phyloP scores from a whole-genome alignment of 2,329 filamentous ascomycete species.

The Hawksworthiomyces lignivorus region DNA sequence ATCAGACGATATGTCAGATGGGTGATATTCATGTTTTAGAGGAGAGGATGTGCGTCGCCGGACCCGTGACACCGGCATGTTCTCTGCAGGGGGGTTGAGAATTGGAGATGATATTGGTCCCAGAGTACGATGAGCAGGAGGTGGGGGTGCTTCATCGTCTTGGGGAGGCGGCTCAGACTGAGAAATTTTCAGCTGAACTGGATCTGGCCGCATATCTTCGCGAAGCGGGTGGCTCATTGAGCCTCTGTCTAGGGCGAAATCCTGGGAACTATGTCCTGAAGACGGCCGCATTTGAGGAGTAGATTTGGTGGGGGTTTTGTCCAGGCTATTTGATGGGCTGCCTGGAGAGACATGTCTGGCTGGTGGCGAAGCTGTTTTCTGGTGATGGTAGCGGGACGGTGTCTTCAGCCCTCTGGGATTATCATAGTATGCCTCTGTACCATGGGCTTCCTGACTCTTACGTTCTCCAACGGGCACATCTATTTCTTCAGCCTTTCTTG shows the following conservation, averaged over 20 bases:
- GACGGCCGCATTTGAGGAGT: background rate
- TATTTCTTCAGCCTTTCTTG: constrained; percentile 13
- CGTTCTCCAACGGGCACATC: constrained; percentile 34
- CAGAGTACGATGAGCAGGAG: constrained; percentile 44
- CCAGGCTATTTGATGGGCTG: background rate
- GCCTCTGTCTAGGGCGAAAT: constrained; percentile 10
- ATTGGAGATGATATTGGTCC: constrained; percentile 29
- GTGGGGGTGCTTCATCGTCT: constrained; percentile 49
- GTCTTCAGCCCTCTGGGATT: constrained; percentile 14
- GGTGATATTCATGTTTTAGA: constrained; percentile 93
- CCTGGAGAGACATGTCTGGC: too few relatives aligned
- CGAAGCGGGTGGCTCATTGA: constrained; percentile 23
- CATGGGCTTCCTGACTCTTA: constrained; percentile 17
- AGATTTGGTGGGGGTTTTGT: constrained; percentile 16
- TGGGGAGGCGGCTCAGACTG: constrained; percentile 31
- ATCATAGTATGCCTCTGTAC: background rate
- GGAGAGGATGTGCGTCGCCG: constrained; percentile 81
- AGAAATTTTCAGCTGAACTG: constrained; percentile 26
- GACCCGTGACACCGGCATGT: constrained; percentile 34
- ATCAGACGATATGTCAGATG: constrained; percentile 59
- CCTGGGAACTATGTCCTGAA: background rate
- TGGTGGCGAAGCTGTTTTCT: constrained; percentile 14
- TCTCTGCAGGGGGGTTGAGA: constrained; percentile 41
- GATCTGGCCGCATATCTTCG: constrained; percentile 32
- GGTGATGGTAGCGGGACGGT: constrained; percentile 23